Base-by-base conservation (phyloP, 441 rosid species). In the Pelargonium cotyledonis region DNA sequence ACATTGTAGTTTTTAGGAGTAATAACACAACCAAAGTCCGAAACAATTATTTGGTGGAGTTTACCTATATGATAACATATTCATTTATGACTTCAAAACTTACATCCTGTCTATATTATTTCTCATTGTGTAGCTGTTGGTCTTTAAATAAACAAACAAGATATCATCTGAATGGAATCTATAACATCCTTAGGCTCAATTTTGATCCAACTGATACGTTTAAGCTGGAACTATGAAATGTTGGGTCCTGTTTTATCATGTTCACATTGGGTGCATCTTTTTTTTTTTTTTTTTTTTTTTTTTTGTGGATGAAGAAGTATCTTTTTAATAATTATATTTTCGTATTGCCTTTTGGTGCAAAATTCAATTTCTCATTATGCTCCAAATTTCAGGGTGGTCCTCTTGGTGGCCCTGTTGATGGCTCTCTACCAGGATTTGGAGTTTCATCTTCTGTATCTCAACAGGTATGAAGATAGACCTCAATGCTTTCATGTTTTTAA, bases 321-420 rank as follows among this genome's bases (percentile, higher is more conserved):
- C 18, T 61, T 62, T 5, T 5, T 26, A 58, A 43, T 49, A 65
- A 68, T 23, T 29, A 40, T 53, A 14, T 65, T 67, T 12, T 65
- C 11, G n/a, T n/a, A 23, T 51, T 16, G 1, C 2, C 0, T 40
- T 68, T 68, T 65, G 38, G 64, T 15, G 49, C 49, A 60, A 70
- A 38, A 49, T 26, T 19, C 61, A 66, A 55, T 0, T 41, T 15
- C 65, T 67, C 41, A 67, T 53, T 12, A 18, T 38, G 8, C 70
- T 77, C 75, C 11, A 63, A 60, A 65, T 66, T 19, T 68, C 70
- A 86, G 93, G 83, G 75, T 65, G 83, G 83, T 79, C 83, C 81
- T 31, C 77, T 76, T 74, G 81, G 80, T 77, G 86, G 81, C 63
- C 78, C 88, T 78, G 74, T 84, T 15, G 84, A 87, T 73, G 84